A percentile compares a stretch with the other conserved stretches of the same genome.
Evolutionary conservation across 257 asterid genomes (phyloP).

Genomic region (Scutellaria baicalensis): DNA sequence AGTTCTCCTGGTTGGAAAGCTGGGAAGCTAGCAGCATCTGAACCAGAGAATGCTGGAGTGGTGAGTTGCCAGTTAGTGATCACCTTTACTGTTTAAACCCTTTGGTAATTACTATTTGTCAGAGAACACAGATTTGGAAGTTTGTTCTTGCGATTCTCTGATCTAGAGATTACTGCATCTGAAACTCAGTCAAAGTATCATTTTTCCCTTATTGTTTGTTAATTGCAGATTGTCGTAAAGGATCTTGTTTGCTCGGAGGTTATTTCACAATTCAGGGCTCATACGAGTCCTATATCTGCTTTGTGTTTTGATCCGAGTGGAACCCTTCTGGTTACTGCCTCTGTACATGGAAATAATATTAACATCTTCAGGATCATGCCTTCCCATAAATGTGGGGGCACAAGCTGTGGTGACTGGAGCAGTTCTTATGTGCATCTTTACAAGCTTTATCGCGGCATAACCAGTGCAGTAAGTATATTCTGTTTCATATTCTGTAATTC

Average conservation of each 20-base stretch:
- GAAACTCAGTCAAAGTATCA: neutral
- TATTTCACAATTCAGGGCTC: conserved; percentile 72
- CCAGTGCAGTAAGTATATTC: conserved; percentile 60
- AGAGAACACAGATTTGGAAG: neutral
- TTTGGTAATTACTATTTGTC: neutral
- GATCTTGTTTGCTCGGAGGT: conserved; percentile 56
- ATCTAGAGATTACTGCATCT: neutral
- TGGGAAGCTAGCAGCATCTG: conserved; percentile 48
- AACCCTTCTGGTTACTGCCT: conserved; percentile 69
- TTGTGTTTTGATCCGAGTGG: conserved; percentile 72
- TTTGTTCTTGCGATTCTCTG: neutral
- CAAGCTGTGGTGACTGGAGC: conserved; percentile 45
- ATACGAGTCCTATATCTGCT: conserved; percentile 70
- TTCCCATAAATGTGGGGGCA: conserved; percentile 27
- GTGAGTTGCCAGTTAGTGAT: conserved; percentile 28
- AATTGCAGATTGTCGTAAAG: conserved; percentile 54
- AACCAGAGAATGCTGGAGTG: conserved; percentile 67
- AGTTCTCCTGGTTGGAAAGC: conserved; percentile 57
- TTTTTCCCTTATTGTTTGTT: conserved; percentile 1
- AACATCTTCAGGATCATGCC: conserved; percentile 61
- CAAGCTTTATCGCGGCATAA: conserved; percentile 70
- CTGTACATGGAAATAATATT: conserved; percentile 65
- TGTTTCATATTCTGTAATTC: conserved; percentile 1
- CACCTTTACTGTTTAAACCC: neutral
- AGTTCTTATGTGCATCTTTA: conserved; percentile 60